phyloP scores from a whole-genome alignment of 495 filamentous ascomycete genomes.

The Sordaria brevicollis region DNA sequence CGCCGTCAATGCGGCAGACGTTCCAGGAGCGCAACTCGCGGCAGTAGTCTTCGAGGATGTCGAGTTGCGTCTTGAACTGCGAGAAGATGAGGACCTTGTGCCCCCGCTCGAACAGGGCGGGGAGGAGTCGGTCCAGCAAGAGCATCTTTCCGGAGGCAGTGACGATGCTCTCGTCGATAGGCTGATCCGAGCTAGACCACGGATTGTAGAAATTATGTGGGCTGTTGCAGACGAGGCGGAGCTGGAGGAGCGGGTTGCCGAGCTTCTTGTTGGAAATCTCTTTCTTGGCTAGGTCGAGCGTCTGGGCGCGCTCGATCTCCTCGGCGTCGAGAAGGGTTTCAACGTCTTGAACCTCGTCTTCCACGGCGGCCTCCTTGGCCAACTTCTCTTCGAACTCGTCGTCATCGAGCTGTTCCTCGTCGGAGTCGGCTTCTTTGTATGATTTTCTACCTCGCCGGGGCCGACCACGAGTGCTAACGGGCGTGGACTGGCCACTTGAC shows the following conservation, averaged over 20 bases:
- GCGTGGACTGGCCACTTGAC: slow-evolving; percentile 61
- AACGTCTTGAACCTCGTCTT: slow-evolving; percentile 44
- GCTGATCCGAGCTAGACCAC: slow-evolving; percentile 47
- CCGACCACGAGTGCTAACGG: slow-evolving; percentile 41
- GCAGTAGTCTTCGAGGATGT: slow-evolving; percentile 83
- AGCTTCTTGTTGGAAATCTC: slow-evolving; percentile 89
- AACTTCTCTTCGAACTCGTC: slow-evolving; percentile 62
- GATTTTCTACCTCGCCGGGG: slow-evolving; percentile 27
- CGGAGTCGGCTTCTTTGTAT: slow-evolving; percentile 41
- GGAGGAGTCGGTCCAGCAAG: slow-evolving; percentile 76
- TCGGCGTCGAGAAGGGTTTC: slow-evolving; percentile 36
- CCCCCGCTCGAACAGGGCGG: slow-evolving; percentile 57
- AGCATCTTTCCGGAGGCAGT: slow-evolving; percentile 92
- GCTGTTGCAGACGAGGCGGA: slow-evolving; percentile 82
- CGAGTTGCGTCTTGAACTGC: slow-evolving; percentile 89
- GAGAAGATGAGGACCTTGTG: slow-evolving; percentile 96
- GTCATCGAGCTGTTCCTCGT: slow-evolving; percentile 68
- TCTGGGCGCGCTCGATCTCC: slow-evolving; percentile 58
- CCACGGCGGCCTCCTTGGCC: slow-evolving; percentile 40
- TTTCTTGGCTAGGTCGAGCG: slow-evolving; percentile 67
- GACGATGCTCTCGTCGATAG: slow-evolving; percentile 67
- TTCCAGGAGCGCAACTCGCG: slow-evolving; percentile 59
- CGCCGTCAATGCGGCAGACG: slow-evolving; percentile 85
- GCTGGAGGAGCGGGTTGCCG: slow-evolving; percentile 88
- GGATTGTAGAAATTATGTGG: slow-evolving; percentile 97